Percentiles rank a stretch among this genome's conserved stretches.
Evolutionary conservation across 495 filamentous ascomycete species (phyloP).

Genomic region (Penicillium ochrochloron): DNA sequence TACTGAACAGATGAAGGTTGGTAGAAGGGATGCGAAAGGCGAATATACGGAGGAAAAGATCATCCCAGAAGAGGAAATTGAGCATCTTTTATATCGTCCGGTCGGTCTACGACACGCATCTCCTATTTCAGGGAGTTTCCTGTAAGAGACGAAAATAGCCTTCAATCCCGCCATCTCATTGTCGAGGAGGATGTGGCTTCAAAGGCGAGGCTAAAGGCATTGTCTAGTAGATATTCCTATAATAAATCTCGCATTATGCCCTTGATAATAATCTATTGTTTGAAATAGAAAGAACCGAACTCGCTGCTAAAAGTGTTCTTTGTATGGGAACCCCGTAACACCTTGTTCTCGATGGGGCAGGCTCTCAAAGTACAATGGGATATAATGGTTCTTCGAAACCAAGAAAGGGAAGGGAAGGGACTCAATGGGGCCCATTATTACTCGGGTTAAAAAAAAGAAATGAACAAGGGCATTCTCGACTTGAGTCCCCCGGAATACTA

Average conservation of each 20-base stretch:
- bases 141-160: not conserved
- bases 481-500: not conserved
- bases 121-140: not conserved
- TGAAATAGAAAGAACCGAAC: not conserved
- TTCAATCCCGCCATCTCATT: not conserved
- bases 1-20: not conserved
- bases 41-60: not conserved
- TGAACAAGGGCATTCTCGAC: constrained; percentile 2
- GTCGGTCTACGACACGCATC: not conserved
- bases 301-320: not conserved
- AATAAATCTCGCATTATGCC: not conserved
- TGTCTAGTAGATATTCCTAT: not conserved
- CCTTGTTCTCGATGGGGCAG: not conserved
- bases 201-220: constrained; percentile 11
- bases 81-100: not conserved
- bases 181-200: not conserved
- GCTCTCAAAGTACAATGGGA: not conserved
- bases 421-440: not conserved
- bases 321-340: not conserved
- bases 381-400: not conserved
- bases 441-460: not conserved
- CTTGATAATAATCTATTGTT: not conserved
- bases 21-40: not conserved
- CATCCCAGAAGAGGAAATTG: not conserved
- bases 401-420: not conserved